A percentile compares a stretch with the other conserved stretches of the same genome.
phyloP scores from a whole-genome alignment of 257 asterid species.

The Nicotiana sylvestris region DNA sequence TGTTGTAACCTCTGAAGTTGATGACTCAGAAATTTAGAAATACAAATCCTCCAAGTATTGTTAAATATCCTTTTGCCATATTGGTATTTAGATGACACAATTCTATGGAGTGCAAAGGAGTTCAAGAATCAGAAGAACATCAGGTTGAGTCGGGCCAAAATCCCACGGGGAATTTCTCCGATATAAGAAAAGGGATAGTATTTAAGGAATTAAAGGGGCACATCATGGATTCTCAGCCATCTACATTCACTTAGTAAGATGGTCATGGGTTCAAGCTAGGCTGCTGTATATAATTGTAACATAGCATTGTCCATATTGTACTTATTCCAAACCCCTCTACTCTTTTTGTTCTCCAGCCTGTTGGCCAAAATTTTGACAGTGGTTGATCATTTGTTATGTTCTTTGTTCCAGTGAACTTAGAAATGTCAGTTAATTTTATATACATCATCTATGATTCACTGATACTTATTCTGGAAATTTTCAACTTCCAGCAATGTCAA shows the following conservation, averaged over 20 bases:
- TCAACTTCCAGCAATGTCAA: not conserved
- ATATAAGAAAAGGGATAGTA: not conserved
- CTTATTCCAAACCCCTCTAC: not conserved
- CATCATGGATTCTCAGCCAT: not conserved
- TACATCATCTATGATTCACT: not conserved
- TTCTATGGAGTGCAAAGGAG: not conserved
- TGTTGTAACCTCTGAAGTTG: constrained; percentile 48
- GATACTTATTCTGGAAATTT: not conserved
- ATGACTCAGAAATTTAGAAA: constrained; percentile 50
- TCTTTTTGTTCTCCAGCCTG: not conserved
- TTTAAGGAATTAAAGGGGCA: not conserved
- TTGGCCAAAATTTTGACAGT: not conserved
- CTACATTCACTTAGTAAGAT: not conserved
- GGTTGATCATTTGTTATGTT: not conserved
- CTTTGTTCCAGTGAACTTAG: not conserved
- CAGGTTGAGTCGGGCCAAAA: not conserved
- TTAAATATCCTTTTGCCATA: not conserved
- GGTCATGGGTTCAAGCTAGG: not conserved
- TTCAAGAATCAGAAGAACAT: not conserved
- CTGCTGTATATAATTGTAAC: not conserved
- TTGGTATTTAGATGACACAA: not conserved
- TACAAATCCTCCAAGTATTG: not conserved
- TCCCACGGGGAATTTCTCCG: not conserved
- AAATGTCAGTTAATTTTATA: not conserved
- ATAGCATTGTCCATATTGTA: not conserved